Base-by-base conservation (phyloP, 139 green algal species). In the Chlorella sp. region DNA sequence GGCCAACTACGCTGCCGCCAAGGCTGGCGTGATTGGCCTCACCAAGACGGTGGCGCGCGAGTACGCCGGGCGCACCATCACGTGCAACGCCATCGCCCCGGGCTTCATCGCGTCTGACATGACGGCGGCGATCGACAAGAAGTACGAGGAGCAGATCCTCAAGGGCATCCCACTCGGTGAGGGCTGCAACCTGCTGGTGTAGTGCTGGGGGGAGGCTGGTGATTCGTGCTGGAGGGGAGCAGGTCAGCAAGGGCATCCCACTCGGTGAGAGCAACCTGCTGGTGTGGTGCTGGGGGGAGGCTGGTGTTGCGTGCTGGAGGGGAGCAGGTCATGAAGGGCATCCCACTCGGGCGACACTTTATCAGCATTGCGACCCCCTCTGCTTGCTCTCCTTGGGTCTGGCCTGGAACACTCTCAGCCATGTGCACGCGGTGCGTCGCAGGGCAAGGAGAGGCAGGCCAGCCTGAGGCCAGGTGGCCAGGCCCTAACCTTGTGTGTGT, bases 51-150 rank as follows among this genome's bases (percentile, higher is more conserved):
- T 88, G 2, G 92, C 92, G 2, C 77, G 89, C 32, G 93, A 97
- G 83, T 96, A 81, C 71, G 79, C 89, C 0, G 50, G 69, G 26
- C 83, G 93, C 72, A 73, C 72, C 74, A 93, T 97, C 78, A 95
- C 89, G 17, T 78, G 64, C 77, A 97, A 97, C 82, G 86, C 91
- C 2, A 80, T 97, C 10, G 90, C 91, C 2, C 93, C 93, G 22
- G 93, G 93, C 49, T 97, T 97, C 80, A 96, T 97, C 67, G 88
- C 84, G 0, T 94, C 88, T 0, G 92, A 97, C 80, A 95, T 95
- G 90, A 95, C 90, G 4, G 80, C 82, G 6, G 73, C 74, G 24
- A 94, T 97, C 49, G 87, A 93, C 82, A 80, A 87, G 50, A 97
- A 97, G 89, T 95, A 95, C 72, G 91, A 96, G 80, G 92, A 90